These are phyloP conservation scores for Termitomyces sp. DNA, from an alignment of 768 basidiomycete genomes.

Conservation along the genomic window DNA sequence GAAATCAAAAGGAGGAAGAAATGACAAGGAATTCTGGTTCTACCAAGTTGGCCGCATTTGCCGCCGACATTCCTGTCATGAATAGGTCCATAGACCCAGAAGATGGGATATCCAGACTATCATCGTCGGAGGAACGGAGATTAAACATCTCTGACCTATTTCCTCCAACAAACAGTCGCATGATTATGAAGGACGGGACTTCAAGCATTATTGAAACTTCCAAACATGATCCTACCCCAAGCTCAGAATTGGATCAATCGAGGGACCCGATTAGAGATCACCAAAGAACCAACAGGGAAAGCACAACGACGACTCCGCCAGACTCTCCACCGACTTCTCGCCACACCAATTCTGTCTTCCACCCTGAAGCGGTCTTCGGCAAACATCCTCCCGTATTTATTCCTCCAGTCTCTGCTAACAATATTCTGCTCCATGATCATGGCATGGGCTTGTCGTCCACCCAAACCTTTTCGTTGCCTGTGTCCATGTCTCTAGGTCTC, in stretches of 20 bases:
- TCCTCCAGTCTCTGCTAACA: slow-evolving; percentile 29
- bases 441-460: slow-evolving; percentile 29
- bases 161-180: slow-evolving; percentile 25
- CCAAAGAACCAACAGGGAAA: slow-evolving; percentile 22
- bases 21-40: slow-evolving; percentile 18
- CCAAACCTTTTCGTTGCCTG: slow-evolving; percentile 36
- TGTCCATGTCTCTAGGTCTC: slow-evolving; percentile 42
- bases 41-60: slow-evolving; percentile 9
- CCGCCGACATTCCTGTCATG: not conserved
- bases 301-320: slow-evolving; percentile 52
- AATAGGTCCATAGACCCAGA: not conserved
- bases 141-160: slow-evolving; percentile 63
- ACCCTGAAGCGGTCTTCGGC: slow-evolving; percentile 52
- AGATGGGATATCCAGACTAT: not conserved
- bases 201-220: slow-evolving; percentile 20
- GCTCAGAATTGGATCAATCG: not conserved
- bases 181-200: slow-evolving; percentile 29
- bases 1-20: slow-evolving; percentile 47
- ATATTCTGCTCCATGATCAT: slow-evolving; percentile 21
- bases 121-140: slow-evolving; percentile 24
- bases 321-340: slow-evolving; percentile 46
- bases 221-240: not conserved
- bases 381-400: slow-evolving; percentile 50
- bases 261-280: slow-evolving; percentile 8
- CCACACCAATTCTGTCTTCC: slow-evolving; percentile 25